Conservation (phyloP, 1,284 basidiomycete species). For the Apiotrichum akiyoshidainum region DNA sequence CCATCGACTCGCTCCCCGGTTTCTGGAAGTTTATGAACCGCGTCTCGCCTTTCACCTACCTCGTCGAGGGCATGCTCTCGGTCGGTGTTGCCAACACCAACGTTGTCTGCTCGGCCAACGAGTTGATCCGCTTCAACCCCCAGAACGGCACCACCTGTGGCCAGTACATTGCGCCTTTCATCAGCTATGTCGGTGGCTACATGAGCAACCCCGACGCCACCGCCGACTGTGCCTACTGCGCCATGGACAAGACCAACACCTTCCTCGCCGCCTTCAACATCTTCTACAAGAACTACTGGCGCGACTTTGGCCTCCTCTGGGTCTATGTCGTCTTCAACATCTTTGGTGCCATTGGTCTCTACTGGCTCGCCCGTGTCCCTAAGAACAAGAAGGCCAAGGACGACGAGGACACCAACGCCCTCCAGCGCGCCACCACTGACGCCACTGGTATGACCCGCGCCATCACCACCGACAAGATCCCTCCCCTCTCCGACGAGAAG, state of each 20-base stretch:
- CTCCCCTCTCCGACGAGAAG: background rate
- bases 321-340: slow-evolving; percentile 64
- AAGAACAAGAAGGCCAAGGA: slow-evolving; percentile 20
- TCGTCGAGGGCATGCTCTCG: slow-evolving; percentile 56
- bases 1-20: slow-evolving; percentile 53
- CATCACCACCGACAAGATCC: slow-evolving; percentile 4
- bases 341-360: slow-evolving; percentile 39
- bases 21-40: slow-evolving; percentile 85
- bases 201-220: slow-evolving; percentile 38
- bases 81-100: slow-evolving; percentile 43
- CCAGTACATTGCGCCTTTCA: slow-evolving; percentile 48
- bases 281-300: slow-evolving; percentile 59
- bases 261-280: slow-evolving; percentile 62
- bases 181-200: slow-evolving; percentile 45
- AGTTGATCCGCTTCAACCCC: slow-evolving; percentile 47
- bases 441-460: slow-evolving; percentile 9
- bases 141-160: slow-evolving; percentile 52
- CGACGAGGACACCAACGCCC: slow-evolving; percentile 4
- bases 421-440: slow-evolving; percentile 14
- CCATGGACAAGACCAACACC: slow-evolving; percentile 56
- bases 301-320: slow-evolving; percentile 63
- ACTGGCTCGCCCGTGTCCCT: slow-evolving; percentile 45
- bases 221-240: slow-evolving; percentile 49
- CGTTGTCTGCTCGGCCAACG: slow-evolving; percentile 49
- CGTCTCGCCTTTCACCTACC: slow-evolving; percentile 66